Base-by-base conservation (phyloP, 2,329 filamentous ascomycete species). In the Paraconiothyrium sp. region DNA sequence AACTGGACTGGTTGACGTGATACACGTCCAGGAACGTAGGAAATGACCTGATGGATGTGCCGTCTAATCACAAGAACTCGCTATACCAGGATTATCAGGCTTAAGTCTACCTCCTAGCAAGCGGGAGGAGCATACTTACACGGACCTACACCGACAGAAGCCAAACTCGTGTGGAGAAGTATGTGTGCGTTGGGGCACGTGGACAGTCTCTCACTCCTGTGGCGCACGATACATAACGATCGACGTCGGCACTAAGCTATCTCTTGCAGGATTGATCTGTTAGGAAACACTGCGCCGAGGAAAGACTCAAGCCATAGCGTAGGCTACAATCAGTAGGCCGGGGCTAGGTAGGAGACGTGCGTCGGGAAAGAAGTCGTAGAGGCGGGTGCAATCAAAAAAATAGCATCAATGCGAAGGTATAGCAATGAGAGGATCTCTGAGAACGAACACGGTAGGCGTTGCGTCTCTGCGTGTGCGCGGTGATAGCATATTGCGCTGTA, bases 201-300 rank as follows among this genome's bases (percentile, higher is more conserved):
- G 52, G 39, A 16, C 20, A 32, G 6, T 44, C 39, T 55, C 52
- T 55, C 39, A 55, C 39, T 24, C 27, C 39, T 46, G 34, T 55
- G 52, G 39, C 24, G 34, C 20, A 46, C 37, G 39, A 16, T 35
- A 22, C 22, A 55, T 27, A 16, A 34, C 16, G 39, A 34, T 44
- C 24, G 39, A 44, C 30, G 24, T 35, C 35, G 37, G 11, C 24
- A 35, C 39, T 55, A 46, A 4, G 39, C 52, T 55, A 55, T 44
- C 52, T 34, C 27, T 44, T 55, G 27, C 39, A 46, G 14, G 3
- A 34, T 13, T 34, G n/a, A 13, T 34, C 39, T 39, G 11, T 44
- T 3, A 11, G 27, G 13, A 14, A 11, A 43, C 4, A 43, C 5
- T 16, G 27, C n/a, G 20, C 3, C 24, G 1, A 11, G 27, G 27